These are phyloP conservation scores for Aphanoascus verrucosus DNA, from an alignment of 2,329 filamentous ascomycete genomes.

Conservation along the genomic window DNA sequence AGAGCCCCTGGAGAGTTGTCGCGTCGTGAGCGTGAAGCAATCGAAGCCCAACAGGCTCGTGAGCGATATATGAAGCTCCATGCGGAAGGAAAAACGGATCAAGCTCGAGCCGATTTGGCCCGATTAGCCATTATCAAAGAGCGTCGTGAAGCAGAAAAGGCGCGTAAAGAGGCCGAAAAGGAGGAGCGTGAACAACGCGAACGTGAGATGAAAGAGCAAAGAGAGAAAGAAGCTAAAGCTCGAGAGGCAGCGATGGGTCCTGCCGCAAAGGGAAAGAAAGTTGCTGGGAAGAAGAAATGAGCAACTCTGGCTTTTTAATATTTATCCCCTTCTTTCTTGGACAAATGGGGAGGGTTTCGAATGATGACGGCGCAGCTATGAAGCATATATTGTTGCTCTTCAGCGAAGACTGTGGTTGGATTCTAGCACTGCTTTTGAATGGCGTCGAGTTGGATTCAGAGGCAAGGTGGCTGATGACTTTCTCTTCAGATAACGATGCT, in stretches of 20 bases:
- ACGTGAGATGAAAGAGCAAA: conserved; percentile 27
- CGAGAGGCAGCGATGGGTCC: conserved; percentile 31
- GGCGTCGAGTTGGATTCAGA: conserved; percentile 1
- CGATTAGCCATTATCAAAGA: conserved; percentile 71
- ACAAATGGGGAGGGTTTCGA: neutral
- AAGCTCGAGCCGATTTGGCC: conserved; percentile 81
- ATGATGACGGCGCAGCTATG: neutral
- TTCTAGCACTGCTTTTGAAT: neutral
- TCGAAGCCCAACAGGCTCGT: conserved; percentile 78
- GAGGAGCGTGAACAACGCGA: conserved; percentile 38
- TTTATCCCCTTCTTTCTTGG: neutral
- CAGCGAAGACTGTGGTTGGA: neutral
- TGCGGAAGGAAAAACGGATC: conserved; percentile 90
- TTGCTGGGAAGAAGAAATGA: conserved; percentile 3
- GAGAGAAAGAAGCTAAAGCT: conserved; percentile 32
- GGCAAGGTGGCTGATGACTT: neutral
- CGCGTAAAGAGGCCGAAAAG: conserved; percentile 67
- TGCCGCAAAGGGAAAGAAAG: conserved; percentile 22
- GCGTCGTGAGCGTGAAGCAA: conserved; percentile 61
- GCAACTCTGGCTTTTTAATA: neutral
- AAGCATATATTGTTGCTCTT: neutral
- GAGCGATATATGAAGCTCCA: conserved; percentile 87
- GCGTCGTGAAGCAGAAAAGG: conserved; percentile 73
- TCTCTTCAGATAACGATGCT: conserved; percentile 2
- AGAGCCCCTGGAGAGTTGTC: conserved; percentile 49